Conservation (phyloP, 345 rosid genomes). For the Pseudoturritis turrita region DNA sequence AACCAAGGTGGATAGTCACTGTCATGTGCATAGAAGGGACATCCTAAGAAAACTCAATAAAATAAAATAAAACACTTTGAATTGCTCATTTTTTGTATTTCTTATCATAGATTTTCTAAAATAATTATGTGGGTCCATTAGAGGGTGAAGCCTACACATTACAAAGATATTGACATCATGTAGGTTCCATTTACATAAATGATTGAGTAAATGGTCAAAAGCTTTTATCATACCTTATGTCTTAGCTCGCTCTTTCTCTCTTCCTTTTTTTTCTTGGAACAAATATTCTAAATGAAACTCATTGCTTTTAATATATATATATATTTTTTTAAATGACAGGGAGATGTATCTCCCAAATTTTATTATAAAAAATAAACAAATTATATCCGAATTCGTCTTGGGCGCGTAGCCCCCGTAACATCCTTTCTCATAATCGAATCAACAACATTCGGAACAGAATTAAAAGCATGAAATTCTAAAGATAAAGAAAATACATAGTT, state of each 20-base stretch:
- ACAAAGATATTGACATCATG: constrained; percentile 30
- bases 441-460: too few species aligned
- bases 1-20: constrained; percentile 27
- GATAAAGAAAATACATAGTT: too few species aligned
- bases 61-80: background rate
- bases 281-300: constrained; percentile 7
- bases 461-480: too few species aligned
- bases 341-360: too few species aligned
- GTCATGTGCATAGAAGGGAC: constrained; percentile 32
- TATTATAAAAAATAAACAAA: too few species aligned
- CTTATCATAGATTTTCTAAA: background rate
- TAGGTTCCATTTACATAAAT: constrained; percentile 37
- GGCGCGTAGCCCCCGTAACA: too few species aligned
- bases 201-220: constrained; percentile 37
- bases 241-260: background rate
- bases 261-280: background rate
- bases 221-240: constrained; percentile 31
- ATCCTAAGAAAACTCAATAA: constrained; percentile 19
- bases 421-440: too few species aligned
- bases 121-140: constrained; percentile 10
- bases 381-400: too few species aligned
- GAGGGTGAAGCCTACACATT: constrained; percentile 26
- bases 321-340: too few species aligned
- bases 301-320: too few species aligned
- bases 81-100: background rate